Evolutionary conservation across 495 filamentous ascomycete species (phyloP).

Genomic region (Cladorrhinum samala): DNA sequence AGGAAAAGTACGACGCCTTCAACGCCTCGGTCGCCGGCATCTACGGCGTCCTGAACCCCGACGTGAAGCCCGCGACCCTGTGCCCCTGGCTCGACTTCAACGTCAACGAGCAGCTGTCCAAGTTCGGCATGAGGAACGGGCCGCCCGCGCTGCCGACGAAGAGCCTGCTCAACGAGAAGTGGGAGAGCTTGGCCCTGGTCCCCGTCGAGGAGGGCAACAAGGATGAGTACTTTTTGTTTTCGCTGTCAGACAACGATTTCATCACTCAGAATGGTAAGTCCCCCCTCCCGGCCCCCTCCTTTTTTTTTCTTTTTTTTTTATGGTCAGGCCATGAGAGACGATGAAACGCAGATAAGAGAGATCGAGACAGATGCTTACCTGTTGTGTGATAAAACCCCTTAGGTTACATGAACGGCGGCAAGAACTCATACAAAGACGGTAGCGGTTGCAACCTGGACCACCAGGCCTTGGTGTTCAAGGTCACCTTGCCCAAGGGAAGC

Average conservation of each 20-base stretch:
- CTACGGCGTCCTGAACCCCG: constrained; percentile 20
- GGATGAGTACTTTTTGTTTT: constrained; percentile 64
- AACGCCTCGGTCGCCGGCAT: constrained; percentile 2
- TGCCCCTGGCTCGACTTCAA: constrained; percentile 73
- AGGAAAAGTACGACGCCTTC: constrained; percentile 46
- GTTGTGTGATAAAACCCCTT: neutral
- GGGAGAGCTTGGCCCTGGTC: constrained; percentile 64
- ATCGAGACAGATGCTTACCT: neutral
- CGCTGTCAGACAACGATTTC: constrained; percentile 72
- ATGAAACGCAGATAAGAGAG: neutral
- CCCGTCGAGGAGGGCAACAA: constrained; percentile 49
- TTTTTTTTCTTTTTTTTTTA: no score
- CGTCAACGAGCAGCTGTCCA: constrained; percentile 57
- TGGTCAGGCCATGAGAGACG: neutral
- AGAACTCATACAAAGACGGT: constrained; percentile 52
- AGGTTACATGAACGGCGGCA: constrained; percentile 60
- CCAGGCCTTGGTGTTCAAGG: constrained; percentile 67
- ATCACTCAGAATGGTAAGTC: constrained; percentile 66
- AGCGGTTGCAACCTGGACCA: constrained; percentile 60
- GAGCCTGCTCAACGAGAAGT: constrained; percentile 66
- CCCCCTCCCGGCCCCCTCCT: no score
- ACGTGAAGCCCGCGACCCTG: constrained; percentile 57
- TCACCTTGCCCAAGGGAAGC: constrained; percentile 46
- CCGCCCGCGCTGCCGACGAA: neutral
- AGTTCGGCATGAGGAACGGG: constrained; percentile 39